Evolutionary conservation across 2,329 filamentous ascomycete genomes (phyloP).

Genomic region (Nemania sp.): DNA sequence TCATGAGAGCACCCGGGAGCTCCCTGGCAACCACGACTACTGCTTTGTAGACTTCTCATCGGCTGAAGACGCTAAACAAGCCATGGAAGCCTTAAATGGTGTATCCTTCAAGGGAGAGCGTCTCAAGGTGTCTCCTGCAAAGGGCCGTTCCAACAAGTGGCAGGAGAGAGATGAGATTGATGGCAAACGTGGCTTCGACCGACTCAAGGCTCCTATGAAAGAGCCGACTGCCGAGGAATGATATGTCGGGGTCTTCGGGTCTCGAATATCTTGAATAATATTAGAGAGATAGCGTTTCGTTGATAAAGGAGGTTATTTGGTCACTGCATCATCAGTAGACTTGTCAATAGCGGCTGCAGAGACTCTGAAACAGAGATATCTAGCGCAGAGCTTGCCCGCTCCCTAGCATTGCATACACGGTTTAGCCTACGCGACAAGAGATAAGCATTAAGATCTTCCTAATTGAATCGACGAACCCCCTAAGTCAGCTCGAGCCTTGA

Average conservation of each 20-base stretch:
- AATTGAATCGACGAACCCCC: no score
- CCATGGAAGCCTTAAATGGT: conserved; percentile 59
- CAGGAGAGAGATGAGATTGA: conserved; percentile 42
- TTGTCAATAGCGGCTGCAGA: neutral
- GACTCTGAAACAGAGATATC: neutral
- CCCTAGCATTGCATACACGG: no score
- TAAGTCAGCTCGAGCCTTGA: no score
- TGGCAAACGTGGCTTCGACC: conserved; percentile 19
- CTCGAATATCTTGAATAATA: neutral
- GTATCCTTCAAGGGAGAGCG: conserved; percentile 41
- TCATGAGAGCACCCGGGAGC: conserved; percentile 65
- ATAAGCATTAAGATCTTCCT: neutral
- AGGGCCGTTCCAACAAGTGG: conserved; percentile 43
- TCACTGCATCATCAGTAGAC: conserved; percentile 5
- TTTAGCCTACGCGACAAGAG: no score
- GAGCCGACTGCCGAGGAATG: conserved; percentile 20
- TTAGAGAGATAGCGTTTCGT: neutral
- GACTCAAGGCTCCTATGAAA: conserved; percentile 20
- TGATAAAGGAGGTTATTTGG: neutral
- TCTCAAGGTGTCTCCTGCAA: conserved; percentile 47
- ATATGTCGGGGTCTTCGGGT: neutral
- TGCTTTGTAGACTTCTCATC: conserved; percentile 74
- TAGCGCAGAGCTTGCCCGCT: no score
- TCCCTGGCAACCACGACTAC: conserved; percentile 69
- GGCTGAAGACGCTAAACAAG: conserved; percentile 64